phyloP scores from a whole-genome alignment of 495 filamentous ascomycete genomes.

The Penicillium herquei region DNA sequence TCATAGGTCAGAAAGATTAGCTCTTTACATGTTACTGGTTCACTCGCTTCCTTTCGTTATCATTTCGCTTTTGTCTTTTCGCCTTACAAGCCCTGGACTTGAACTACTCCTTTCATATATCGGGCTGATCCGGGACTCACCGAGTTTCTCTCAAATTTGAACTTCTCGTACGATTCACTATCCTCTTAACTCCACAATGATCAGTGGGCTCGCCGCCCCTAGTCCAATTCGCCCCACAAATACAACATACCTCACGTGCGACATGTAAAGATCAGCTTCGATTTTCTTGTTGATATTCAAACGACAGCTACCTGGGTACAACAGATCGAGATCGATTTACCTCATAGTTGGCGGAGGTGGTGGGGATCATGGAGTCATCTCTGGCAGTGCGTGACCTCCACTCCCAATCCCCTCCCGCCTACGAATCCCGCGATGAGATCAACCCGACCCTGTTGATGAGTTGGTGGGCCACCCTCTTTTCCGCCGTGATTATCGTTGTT shows the following conservation, averaged over 20 bases:
- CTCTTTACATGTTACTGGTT: conserved; percentile 10
- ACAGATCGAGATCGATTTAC: neutral
- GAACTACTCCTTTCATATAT: neutral
- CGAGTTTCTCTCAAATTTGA: neutral
- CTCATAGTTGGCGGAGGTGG: conserved; percentile 25
- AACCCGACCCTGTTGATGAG: conserved; percentile 83
- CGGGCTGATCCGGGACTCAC: neutral
- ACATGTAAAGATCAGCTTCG: conserved; percentile 20
- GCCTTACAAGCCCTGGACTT: neutral
- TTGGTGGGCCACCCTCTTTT: conserved; percentile 91
- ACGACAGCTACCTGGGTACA: too few relatives aligned
- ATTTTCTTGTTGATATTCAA: neutral
- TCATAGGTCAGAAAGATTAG: conserved; percentile 9
- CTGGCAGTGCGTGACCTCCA: conserved; percentile 23
- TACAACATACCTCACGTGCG: conserved; percentile 18
- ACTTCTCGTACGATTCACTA: neutral
- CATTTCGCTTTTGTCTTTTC: neutral
- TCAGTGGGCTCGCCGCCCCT: neutral
- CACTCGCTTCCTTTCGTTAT: conserved; percentile 8
- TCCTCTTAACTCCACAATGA: neutral
- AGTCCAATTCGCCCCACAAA: conserved; percentile 7
- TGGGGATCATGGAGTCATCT: conserved; percentile 19
- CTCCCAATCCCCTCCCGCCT: conserved; percentile 52
- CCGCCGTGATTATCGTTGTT: conserved; percentile 74
- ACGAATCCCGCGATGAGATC: conserved; percentile 52